Evolutionary conservation across 148 eudicot genomes (phyloP), one percentile per base, ranked within the genome.

Genomic region (Nepenthes gracilis): DNA sequence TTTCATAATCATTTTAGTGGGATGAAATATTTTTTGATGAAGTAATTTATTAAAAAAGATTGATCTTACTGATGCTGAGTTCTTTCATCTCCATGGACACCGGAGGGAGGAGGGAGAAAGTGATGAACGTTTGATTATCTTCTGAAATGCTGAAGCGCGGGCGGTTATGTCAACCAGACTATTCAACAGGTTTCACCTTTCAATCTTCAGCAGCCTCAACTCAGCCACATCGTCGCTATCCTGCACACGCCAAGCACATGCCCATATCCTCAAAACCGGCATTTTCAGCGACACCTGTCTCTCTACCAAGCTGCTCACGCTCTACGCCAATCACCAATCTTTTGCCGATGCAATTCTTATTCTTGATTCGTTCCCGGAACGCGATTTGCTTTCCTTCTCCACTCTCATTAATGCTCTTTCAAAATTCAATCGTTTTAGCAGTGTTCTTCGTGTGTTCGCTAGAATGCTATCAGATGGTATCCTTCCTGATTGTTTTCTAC

Each of bases 331-430:
- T 67, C 72, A 74, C 70, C 79, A 65, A 5, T 74, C 73, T 58
- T 82, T 82, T 56, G n/a, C 64, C 2, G 83, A 86, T 8, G 87
- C 97, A 5, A 58, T 67, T 2, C 68, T 61, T 43, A 50, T 90
- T 60, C 79, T 86, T 43, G 70, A 62, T 48, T 67, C 78, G 1
- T 6, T 78, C 9, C 74, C 74, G 0, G 43, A 61, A 55, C 87
- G 84, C 56, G 80, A 63, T 61, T 62, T 78, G 13, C 66, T 71
- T 52, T 72, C 67, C 23, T 84, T 74, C 77, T 75, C 86, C 0
- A 62, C 84, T 14, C 67, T 85, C 52, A 85, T 87, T 15, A 75
- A 77, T 40, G 80, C 92, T 0, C 74, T 61, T 13, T 81, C 97
- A 12, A 87, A 77, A 49, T 67, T 23, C 54, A 67, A 63, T 40